These are phyloP conservation scores for Xerocomellus chrysenteron DNA, from an alignment of 768 basidiomycete genomes.

Conservation along the genomic window DNA sequence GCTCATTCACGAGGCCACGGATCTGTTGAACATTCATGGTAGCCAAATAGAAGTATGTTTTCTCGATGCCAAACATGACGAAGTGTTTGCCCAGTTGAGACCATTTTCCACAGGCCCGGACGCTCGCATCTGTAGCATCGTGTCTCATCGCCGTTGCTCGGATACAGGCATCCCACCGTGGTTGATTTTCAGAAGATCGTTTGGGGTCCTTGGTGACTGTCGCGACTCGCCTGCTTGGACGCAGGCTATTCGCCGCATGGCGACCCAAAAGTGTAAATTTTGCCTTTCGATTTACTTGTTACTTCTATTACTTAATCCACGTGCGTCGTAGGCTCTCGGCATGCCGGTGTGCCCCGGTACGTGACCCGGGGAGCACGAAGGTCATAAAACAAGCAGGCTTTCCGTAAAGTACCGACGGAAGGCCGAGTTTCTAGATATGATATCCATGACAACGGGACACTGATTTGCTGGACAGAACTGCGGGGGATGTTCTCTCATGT, in stretches of 20 bases:
- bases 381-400: background rate
- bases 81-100: no score
- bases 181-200: no score
- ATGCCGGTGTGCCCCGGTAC: background rate
- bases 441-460: slow-evolving; percentile 9
- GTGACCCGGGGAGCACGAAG: background rate
- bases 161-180: no score
- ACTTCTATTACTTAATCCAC: background rate
- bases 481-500: background rate
- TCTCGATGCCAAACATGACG: no score
- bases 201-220: background rate
- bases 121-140: no score
- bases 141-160: no score
- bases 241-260: no score
- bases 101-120: no score
- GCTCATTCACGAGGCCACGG: no score
- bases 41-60: no score
- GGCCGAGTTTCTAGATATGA: background rate
- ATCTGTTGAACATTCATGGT: no score
- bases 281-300: background rate
- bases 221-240: no score
- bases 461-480: background rate
- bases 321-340: background rate
- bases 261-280: background rate
- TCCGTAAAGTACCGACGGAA: background rate